Percentiles rank a stretch among this genome's conserved stretches.
Evolutionary conservation across 2,329 filamentous ascomycete genomes (phyloP).

Genomic region (Fusarium graminum): DNA sequence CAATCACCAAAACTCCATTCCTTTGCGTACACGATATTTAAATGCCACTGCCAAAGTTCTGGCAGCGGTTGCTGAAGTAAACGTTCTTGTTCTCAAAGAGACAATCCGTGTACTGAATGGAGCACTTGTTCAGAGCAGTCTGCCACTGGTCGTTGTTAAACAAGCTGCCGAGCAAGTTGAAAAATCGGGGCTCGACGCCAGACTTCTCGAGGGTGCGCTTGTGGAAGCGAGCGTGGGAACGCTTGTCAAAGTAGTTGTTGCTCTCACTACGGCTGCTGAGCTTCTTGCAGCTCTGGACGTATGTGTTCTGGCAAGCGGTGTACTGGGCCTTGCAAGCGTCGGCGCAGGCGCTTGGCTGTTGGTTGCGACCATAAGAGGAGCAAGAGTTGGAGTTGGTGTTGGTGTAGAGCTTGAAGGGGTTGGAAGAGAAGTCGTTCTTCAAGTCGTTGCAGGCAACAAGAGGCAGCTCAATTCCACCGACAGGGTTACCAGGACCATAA

Average conservation of each 20-base stretch:
- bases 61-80: constrained; percentile 57
- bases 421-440: constrained; percentile 56
- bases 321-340: constrained; percentile 68
- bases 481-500: constrained; percentile 74
- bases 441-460: constrained; percentile 68
- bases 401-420: constrained; percentile 67
- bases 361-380: constrained; percentile 57
- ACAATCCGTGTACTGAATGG: constrained; percentile 64
- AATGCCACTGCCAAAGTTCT: constrained; percentile 51
- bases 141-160: constrained; percentile 52
- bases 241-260: constrained; percentile 39
- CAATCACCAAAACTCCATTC: constrained; percentile 8
- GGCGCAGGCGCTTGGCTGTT: constrained; percentile 59
- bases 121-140: constrained; percentile 59
- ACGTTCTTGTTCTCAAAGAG: constrained; percentile 58
- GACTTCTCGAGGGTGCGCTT: constrained; percentile 47
- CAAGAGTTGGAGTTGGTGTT: constrained; percentile 59
- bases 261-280: constrained; percentile 45
- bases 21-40: constrained; percentile 9
- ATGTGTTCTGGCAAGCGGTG: constrained; percentile 61
- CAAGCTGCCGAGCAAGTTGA: constrained; percentile 47
- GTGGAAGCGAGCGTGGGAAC: constrained; percentile 41
- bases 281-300: constrained; percentile 63
- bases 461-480: constrained; percentile 66
- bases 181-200: constrained; percentile 46